Evolutionary conservation across 495 filamentous ascomycete species (phyloP).

Genomic region (Penicillium verhagenii): DNA sequence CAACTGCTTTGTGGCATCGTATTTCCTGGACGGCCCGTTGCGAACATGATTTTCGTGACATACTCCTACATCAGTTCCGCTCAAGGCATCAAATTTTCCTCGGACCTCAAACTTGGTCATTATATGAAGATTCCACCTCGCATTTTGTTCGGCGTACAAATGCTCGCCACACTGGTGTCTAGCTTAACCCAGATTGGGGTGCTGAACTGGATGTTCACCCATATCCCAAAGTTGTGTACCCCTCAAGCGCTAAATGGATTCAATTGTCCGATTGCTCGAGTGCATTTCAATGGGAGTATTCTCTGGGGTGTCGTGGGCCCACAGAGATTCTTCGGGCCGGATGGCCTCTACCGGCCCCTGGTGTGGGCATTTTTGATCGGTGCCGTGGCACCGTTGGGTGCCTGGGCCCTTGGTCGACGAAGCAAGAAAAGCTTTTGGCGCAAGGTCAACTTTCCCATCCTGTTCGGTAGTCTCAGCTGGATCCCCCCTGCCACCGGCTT

Average conservation of each 20-base stretch:
- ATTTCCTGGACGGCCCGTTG: constrained; percentile 80
- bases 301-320: constrained; percentile 89
- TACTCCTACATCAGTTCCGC: constrained; percentile 63
- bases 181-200: constrained; percentile 79
- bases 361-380: constrained; percentile 76
- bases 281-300: constrained; percentile 87
- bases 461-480: constrained; percentile 55
- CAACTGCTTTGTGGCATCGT: constrained; percentile 75
- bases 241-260: constrained; percentile 78
- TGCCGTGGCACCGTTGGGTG: constrained; percentile 62
- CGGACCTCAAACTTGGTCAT: constrained; percentile 69
- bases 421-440: constrained; percentile 47
- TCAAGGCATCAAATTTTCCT: constrained; percentile 51
- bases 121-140: constrained; percentile 93
- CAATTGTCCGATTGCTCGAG: constrained; percentile 81
- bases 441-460: constrained; percentile 45
- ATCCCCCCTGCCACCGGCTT: constrained; percentile 67
- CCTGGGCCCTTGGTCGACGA: constrained; percentile 60
- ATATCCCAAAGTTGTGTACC: constrained; percentile 76
- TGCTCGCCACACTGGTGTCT: constrained; percentile 75
- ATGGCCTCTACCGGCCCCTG: constrained; percentile 58
- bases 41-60: constrained; percentile 88
- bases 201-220: constrained; percentile 83
- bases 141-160: constrained; percentile 71
- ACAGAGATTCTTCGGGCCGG: constrained; percentile 65